Evolutionary conservation across 495 filamentous ascomycete species (phyloP).

Genomic region (Penicillium flavigenum): DNA sequence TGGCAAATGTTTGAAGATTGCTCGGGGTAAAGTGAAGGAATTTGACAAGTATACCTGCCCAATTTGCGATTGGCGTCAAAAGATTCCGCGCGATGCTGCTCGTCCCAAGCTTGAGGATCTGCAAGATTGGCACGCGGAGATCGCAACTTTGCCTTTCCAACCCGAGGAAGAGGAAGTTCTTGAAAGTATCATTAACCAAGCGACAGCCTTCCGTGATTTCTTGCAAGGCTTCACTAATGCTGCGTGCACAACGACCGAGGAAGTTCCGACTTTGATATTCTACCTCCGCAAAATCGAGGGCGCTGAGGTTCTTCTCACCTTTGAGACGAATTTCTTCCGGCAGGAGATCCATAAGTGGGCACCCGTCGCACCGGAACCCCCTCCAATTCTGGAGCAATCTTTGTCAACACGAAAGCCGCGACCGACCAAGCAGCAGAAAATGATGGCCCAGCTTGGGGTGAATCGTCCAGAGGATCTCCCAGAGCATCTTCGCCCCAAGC

Average conservation of each 20-base stretch:
- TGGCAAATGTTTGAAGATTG: slow-evolving; percentile 97
- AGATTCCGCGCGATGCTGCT: slow-evolving; percentile 97
- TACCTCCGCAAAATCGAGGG: slow-evolving; percentile 98
- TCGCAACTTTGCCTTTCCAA: slow-evolving; percentile 82
- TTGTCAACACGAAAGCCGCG: slow-evolving; percentile 95
- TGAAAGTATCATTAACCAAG: slow-evolving; percentile 78
- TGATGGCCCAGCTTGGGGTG: slow-evolving; percentile 84
- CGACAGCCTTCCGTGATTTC: slow-evolving; percentile 79
- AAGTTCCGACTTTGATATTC: slow-evolving; percentile 89
- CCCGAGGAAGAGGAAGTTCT: slow-evolving; percentile 91
- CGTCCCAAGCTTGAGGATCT: slow-evolving; percentile 94
- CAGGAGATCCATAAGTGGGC: slow-evolving; percentile 96
- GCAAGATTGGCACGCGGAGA: slow-evolving; percentile 82
- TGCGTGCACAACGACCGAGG: slow-evolving; percentile 74
- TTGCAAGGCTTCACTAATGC: slow-evolving; percentile 78
- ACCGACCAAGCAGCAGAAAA: slow-evolving; percentile 95
- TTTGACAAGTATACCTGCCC: slow-evolving; percentile 98
- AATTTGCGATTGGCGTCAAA: slow-evolving; percentile 95
- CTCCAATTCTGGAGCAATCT: slow-evolving; percentile 78
- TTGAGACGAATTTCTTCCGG: slow-evolving; percentile 96
- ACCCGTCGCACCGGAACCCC: slow-evolving; percentile 80
- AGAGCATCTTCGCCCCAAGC: slow-evolving; percentile 72
- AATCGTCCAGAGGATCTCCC: slow-evolving; percentile 87
- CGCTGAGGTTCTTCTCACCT: slow-evolving; percentile 86
- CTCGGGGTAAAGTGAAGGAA: slow-evolving; percentile 94